Base-by-base conservation (phyloP, 2,329 filamentous ascomycete species). In the Teratosphaeria viscida region DNA sequence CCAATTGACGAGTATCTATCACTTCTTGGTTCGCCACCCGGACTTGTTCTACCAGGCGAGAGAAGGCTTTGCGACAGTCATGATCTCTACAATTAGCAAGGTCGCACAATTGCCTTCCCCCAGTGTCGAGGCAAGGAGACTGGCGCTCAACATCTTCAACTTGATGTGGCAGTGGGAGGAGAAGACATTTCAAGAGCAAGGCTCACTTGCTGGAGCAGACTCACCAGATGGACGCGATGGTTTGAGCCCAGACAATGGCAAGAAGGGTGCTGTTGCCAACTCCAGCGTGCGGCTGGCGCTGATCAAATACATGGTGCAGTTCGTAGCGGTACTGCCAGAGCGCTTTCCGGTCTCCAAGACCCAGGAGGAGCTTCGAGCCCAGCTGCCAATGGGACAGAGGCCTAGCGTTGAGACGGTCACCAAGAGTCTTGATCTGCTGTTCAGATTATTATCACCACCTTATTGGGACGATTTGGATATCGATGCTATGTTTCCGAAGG, bases 1-100 rank as follows among this genome's bases (percentile, higher is more conserved):
- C 73, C 94, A 97, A 75, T 88, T 97, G 77, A 96, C 91, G 57
- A 94, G 89, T 76, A 97, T 99, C 67, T 97, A 96, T 78, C 89
- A 96, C 69, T 99, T 99, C 75, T 80, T 99, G 37, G 92, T 96
- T 39, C 85, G 89, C 59, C 92, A 99, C 71, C 88, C 92, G 0
- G 87, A 94, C 68, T 78, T 99, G 4, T 99, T 99, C 76, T 99
- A 95, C 67, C 92, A 97, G 64, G 91, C 90, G 1, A 82, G 94
- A 58, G 94, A 99, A 65, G 92, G 92, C 70, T 95, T 97, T 65
- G 85, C 91, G 4, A 84, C 88, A 59, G 83, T 94, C 64, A 95
- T 99, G 71, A 92, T 99, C 59, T 87, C 86, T 1, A 92, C 90
- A 3, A 79, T 99, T 39, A 83, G 89, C 57, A 97, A 97, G 74